Conservation (phyloP, 2,329 filamentous ascomycete species). For the Paecilomyces fulvus region DNA sequence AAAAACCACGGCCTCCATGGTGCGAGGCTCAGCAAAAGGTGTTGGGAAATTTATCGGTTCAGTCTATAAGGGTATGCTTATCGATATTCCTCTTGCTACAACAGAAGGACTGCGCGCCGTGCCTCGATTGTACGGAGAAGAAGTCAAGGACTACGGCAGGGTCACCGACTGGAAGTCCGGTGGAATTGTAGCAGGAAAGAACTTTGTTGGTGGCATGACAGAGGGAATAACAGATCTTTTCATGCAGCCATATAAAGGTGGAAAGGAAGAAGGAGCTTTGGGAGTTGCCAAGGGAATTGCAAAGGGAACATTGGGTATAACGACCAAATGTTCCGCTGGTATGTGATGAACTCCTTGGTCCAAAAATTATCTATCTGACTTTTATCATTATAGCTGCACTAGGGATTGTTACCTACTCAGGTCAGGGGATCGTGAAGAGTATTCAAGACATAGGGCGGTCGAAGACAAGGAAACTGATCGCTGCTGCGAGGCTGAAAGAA, state of each 20-base stretch:
- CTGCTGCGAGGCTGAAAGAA: not conserved
- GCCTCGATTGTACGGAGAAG: conserved; percentile 27
- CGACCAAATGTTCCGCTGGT: not conserved
- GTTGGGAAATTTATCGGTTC: conserved; percentile 1
- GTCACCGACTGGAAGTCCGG: conserved; percentile 27
- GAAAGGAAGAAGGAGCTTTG: conserved; percentile 19
- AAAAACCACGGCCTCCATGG: not conserved
- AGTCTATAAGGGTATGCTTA: conserved; percentile 19
- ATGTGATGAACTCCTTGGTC: not conserved
- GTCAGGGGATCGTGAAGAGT: not conserved
- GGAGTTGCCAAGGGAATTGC: conserved; percentile 25
- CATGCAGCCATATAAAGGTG: conserved; percentile 18
- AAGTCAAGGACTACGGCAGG: conserved; percentile 22
- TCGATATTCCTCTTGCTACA: conserved; percentile 27
- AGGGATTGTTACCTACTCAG: not conserved
- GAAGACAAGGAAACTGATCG: not conserved
- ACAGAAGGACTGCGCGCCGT: conserved; percentile 26
- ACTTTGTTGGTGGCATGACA: conserved; percentile 22
- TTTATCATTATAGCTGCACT: not conserved
- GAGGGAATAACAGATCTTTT: conserved; percentile 23
- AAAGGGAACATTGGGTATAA: not conserved
- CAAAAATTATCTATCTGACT: not conserved
- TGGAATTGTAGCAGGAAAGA: conserved; percentile 22
- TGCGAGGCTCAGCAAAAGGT: not conserved
- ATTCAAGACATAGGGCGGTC: not conserved